Conservation (phyloP, 495 filamentous ascomycete species). For the Hyaloscypha bicolor region DNA sequence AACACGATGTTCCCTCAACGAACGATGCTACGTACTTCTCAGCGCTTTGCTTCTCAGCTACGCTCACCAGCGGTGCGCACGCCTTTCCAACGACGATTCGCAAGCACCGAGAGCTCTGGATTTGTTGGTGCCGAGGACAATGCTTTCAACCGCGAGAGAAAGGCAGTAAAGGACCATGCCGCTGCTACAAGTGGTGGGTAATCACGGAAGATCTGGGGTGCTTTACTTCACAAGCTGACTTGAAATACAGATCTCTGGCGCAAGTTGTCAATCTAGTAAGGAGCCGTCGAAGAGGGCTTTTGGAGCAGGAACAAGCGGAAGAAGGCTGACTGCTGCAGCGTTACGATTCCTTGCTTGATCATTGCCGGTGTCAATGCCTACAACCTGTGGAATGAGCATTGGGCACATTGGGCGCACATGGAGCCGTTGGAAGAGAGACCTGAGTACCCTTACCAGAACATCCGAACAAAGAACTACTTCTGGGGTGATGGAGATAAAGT, state of each 20-base stretch:
- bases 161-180: constrained; percentile 84
- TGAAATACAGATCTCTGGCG: constrained; percentile 77
- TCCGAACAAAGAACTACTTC: constrained; percentile 84
- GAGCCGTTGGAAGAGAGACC: constrained; percentile 82
- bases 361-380: constrained; percentile 78
- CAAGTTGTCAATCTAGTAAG: constrained; percentile 92
- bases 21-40: constrained; percentile 59
- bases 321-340: constrained; percentile 29
- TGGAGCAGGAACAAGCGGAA: constrained; percentile 28
- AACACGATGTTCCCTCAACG: constrained; percentile 65
- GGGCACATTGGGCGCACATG: constrained; percentile 90
- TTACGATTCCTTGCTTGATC: constrained; percentile 68
- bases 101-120: constrained; percentile 53
- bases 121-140: constrained; percentile 68
- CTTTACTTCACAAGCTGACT: constrained; percentile 16
- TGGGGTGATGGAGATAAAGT: constrained; percentile 96
- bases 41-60: constrained; percentile 58
- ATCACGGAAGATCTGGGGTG: neutral
- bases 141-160: constrained; percentile 83
- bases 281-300: neutral
- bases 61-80: constrained; percentile 58
- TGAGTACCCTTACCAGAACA: constrained; percentile 94
- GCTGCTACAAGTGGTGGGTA: constrained; percentile 72
- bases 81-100: constrained; percentile 67
- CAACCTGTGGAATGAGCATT: constrained; percentile 89